A percentile compares a stretch with the other conserved stretches of the same genome.
Conservation (phyloP, 1,284 basidiomycete species). For the Cryptococcus depauperatus region DNA sequence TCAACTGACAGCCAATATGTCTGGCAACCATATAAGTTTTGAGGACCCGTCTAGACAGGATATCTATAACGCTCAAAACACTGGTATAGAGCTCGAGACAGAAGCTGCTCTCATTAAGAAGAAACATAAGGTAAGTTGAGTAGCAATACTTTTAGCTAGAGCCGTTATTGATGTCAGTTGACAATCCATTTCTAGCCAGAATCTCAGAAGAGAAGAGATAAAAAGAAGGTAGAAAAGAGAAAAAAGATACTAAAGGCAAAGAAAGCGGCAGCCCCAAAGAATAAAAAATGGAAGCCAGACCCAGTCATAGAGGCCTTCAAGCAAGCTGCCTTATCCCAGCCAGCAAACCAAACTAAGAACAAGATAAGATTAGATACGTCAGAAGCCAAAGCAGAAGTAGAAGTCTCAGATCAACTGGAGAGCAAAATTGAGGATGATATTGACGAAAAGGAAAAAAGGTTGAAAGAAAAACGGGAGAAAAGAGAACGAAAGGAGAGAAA, state of each 20-base stretch:
- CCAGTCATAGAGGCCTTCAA: conserved; percentile 14
- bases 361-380: not conserved
- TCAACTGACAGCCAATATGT: too few relatives aligned
- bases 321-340: conserved; percentile 4
- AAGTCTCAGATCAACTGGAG: conserved; percentile 15
- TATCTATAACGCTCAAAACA: too few relatives aligned
- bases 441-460: conserved; percentile 16
- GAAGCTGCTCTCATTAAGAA: conserved; percentile 5
- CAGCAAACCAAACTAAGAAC: conserved; percentile 1
- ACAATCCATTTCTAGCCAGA: conserved; percentile 46
- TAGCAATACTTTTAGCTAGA: too few relatives aligned
- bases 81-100: not conserved
- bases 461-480: conserved; percentile 20
- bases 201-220: conserved; percentile 58
- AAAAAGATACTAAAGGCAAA: conserved; percentile 51
- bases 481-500: conserved; percentile 14
- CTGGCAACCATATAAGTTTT: too few relatives aligned
- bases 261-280: conserved; percentile 40
- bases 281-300: conserved; percentile 19
- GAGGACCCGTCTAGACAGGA: too few relatives aligned
- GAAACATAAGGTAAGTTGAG: conserved; percentile 5
- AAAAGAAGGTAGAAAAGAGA: conserved; percentile 57
- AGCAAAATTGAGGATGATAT: conserved; percentile 21
- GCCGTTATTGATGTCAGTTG: conserved; percentile 1
- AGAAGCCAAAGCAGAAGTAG: conserved; percentile 7